Percentiles rank a stretch among this genome's conserved stretches.
Conservation (phyloP, 2,329 filamentous ascomycete genomes). For the Xylariaceae sp. region DNA sequence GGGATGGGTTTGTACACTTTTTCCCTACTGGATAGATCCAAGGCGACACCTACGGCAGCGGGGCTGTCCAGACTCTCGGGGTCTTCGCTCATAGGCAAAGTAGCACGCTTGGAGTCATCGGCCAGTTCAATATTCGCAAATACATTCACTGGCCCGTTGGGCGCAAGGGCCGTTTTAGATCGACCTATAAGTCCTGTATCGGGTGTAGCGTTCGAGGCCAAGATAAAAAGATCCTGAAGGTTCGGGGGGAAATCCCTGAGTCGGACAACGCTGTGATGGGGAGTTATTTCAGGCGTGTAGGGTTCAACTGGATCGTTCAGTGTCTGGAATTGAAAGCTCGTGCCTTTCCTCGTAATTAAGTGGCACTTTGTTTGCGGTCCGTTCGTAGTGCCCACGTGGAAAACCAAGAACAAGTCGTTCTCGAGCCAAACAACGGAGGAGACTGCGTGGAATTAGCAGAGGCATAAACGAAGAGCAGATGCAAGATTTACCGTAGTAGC, state of each 20-base stretch:
- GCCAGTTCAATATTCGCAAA: slow-evolving; percentile 69
- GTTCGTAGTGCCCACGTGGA: slow-evolving; percentile 64
- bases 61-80: slow-evolving; percentile 70
- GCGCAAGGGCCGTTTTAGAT: slow-evolving; percentile 61
- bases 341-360: slow-evolving; percentile 63
- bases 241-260: slow-evolving; percentile 75
- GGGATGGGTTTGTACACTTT: slow-evolving; percentile 73
- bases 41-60: slow-evolving; percentile 67
- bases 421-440: slow-evolving; percentile 83
- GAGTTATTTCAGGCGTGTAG: slow-evolving; percentile 59
- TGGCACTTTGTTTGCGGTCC: slow-evolving; percentile 67
- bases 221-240: slow-evolving; percentile 73
- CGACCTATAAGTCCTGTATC: slow-evolving; percentile 75
- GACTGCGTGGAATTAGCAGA: slow-evolving; percentile 43
- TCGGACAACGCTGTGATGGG: slow-evolving; percentile 72
- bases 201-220: slow-evolving; percentile 72
- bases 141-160: slow-evolving; percentile 55
- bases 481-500: slow-evolving; percentile 57
- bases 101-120: slow-evolving; percentile 69
- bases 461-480: not conserved
- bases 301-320: slow-evolving; percentile 69
- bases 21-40: slow-evolving; percentile 80
- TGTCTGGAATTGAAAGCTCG: slow-evolving; percentile 65
- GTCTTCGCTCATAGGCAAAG: slow-evolving; percentile 64
- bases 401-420: slow-evolving; percentile 74